phyloP scores from a whole-genome alignment of 2,329 filamentous ascomycete species.

The Neofusicoccum laricinum region DNA sequence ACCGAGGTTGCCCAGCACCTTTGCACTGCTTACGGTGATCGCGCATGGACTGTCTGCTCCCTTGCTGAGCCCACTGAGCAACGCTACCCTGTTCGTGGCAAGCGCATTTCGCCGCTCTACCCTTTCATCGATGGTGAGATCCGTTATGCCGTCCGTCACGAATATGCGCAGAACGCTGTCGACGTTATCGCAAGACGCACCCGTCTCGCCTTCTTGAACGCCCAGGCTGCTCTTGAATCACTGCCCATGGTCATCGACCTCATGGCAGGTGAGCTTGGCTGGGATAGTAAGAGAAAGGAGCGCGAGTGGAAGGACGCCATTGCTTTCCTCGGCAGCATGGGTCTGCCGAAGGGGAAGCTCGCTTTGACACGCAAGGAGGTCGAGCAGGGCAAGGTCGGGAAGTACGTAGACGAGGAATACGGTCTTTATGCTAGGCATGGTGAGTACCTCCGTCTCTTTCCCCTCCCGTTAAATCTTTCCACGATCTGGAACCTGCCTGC shows the following conservation, averaged over 20 bases:
- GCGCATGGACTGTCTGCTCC: constrained; percentile 85
- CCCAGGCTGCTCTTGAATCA: constrained; percentile 83
- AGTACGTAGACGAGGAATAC: constrained; percentile 48
- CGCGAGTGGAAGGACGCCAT: constrained; percentile 75
- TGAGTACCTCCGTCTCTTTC: constrained; percentile 28
- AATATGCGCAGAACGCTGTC: constrained; percentile 87
- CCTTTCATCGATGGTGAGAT: constrained; percentile 92
- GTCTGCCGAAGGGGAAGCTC: constrained; percentile 56
- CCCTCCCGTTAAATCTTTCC: background rate
- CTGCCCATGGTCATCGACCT: constrained; percentile 83
- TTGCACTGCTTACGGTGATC: constrained; percentile 82
- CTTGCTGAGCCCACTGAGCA: constrained; percentile 73
- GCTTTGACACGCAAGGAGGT: constrained; percentile 57
- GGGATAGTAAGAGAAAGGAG: constrained; percentile 70
- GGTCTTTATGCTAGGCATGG: constrained; percentile 49
- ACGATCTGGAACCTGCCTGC: background rate
- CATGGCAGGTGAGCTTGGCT: constrained; percentile 80
- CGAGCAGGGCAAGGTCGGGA: constrained; percentile 48
- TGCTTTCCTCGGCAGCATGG: constrained; percentile 60
- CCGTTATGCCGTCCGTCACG: constrained; percentile 80
- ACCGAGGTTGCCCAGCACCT: constrained; percentile 90
- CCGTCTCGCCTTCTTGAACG: constrained; percentile 84
- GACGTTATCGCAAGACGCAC: constrained; percentile 85
- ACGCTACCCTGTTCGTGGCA: constrained; percentile 79
- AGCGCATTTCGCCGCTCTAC: constrained; percentile 76